Percentiles rank a stretch among this genome's conserved stretches.
phyloP scores from a whole-genome alignment of 2,329 filamentous ascomycete genomes.

The Aureobasidium sp. region DNA sequence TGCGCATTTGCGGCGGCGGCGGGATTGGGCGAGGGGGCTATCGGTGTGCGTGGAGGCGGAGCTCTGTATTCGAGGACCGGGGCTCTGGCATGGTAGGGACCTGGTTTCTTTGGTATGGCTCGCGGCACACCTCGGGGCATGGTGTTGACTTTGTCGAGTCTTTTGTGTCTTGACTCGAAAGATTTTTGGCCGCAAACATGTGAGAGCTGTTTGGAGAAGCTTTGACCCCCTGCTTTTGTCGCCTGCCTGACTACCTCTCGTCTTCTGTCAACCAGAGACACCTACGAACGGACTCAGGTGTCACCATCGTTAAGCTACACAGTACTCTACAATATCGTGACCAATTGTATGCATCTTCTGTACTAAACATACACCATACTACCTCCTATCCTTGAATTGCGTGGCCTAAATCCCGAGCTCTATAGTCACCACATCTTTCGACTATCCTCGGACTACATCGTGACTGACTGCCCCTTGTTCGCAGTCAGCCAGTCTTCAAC shows the following conservation, averaged over 20 bases:
- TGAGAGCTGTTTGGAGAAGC: background rate
- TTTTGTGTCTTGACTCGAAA: background rate
- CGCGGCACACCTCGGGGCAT: conserved; percentile 11
- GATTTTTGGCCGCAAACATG: conserved; percentile 3
- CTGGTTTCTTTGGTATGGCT: conserved; percentile 9
- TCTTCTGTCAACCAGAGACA: too few species aligned
- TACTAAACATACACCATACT: too few species aligned
- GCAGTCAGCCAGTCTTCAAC: background rate
- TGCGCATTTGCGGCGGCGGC: conserved; percentile 22
- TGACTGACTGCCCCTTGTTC: background rate
- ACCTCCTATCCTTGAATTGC: too few species aligned
- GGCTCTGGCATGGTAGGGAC: conserved; percentile 6
- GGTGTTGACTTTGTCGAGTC: background rate
- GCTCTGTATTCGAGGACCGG: background rate
- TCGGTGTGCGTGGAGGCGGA: background rate
- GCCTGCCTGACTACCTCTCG: background rate
- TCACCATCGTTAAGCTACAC: background rate
- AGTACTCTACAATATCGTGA: too few species aligned
- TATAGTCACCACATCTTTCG: background rate
- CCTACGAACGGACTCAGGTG: background rate
- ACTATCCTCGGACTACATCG: background rate
- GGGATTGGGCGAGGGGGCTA: background rate
- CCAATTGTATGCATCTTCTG: too few species aligned
- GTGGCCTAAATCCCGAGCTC: background rate
- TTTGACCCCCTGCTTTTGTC: background rate